Base-by-base conservation (phyloP, 2,329 filamentous ascomycete genomes). In the Pseudohalonectria lignicola region DNA sequence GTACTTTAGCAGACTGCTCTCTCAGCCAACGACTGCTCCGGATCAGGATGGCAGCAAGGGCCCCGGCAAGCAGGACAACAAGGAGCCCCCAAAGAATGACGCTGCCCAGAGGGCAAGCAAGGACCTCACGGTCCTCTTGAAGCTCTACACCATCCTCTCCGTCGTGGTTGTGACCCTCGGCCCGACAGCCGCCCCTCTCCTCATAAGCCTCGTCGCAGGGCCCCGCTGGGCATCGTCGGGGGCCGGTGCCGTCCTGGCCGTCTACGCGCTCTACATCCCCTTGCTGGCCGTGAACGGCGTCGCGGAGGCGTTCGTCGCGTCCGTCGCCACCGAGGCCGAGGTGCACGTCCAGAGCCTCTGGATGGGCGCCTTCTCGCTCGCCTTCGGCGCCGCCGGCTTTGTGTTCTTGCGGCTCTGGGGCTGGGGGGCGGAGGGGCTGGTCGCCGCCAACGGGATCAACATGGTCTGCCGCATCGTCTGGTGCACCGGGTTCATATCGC, bases 221-320 rank as follows among this genome's bases (percentile, higher is more conserved):
- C 64, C 69, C 1, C 74, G 71, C 40, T 98, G 92, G 92, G 69
- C 76, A 0, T 68, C 67, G 4, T 79, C 81, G 0, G 82, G 82
- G 31, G 86, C 88, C 1, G 79, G 80, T 5, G 59, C 70, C 8
- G 80, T 92, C 4, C 69, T 98, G 6, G 77, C 80, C 0, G 72
- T 71, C 0, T 98, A 95, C 59, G 88, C 86, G 62, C 87, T 86
- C 58, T 96, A 94, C 62, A 85, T 98, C 42, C 92, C 92, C 1
- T 77, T 96, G 19, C 71, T 96, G 4, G 92, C 90, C 3, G 64
- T 94, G 49, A 98, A 98, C 53, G 92, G 92, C 37, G 76, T 96
- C 17, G 77, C 82, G 2, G 92, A 98, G 61, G 86, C 87, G 0
- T 96, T 98, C 50, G 88, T 96, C 13, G 81, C 88, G 1, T 86